Base-by-base conservation (phyloP, 306 rosid genomes). In the Lathyrus sativus region DNA sequence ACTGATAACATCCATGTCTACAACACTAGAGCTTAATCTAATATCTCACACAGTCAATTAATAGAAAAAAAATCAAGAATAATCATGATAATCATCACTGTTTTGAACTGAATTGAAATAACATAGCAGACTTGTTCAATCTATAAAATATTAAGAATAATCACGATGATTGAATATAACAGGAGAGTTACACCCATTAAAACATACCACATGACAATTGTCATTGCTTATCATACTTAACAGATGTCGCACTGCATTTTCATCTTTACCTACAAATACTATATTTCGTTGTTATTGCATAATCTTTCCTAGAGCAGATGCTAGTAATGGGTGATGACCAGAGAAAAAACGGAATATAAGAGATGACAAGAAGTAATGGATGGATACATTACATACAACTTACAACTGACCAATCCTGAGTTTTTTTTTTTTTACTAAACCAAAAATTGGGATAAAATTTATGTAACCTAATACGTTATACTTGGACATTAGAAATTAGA, bases 211-310 rank as follows among this genome's bases (percentile, higher is more conserved):
- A 78, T 92, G 93, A 63, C 78, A 79, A 79, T 89, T 75, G 59
- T 92, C 98, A 71, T 96, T 89, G 57, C 86, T 92, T 75, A 92
- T 92, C 98, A 92, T 92, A 82, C 98, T 92, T 76, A 92, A 89
- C 74, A 92, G 98, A 86, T 92, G 96, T 68, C 90, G 79, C 64
- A 92, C 91, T 37, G 96, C 98, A 86, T 90, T 92, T 81, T 90
- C 98, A 74, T 92, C 98, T 80, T 92, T 92, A 75, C 96, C 92
- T 58, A 92, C 88, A 26, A 88, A 96, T 6, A 18, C 87, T 19
- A 96, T 92, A 70, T 90, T 92, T 79, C 85, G 95, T 75, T 85
- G 68, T 73, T 90, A 96, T 86, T 82, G 93, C 90, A 88, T 88
- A 77, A 90, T 90, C 85, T 92, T 92, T 72, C 93, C 96, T 42